Evolutionary conservation across 164 flowering plant genomes (phyloP).

Genomic region (Buxus sempervirens): DNA sequence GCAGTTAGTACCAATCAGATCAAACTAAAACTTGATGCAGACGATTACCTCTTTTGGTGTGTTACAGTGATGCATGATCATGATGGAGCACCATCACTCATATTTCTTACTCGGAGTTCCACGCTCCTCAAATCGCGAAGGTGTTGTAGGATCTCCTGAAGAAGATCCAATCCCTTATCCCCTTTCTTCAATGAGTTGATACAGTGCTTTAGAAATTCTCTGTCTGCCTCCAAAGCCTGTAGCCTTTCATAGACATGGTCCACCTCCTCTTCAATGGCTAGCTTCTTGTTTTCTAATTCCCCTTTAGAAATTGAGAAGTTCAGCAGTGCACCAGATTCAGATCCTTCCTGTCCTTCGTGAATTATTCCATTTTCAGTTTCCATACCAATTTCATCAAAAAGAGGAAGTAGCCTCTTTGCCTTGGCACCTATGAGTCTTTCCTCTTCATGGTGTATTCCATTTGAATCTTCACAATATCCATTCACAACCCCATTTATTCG

Average conservation of each 20-base stretch:
- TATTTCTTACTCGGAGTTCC: constrained; percentile 59
- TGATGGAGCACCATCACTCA: constrained; percentile 29
- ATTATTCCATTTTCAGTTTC: constrained; percentile 39
- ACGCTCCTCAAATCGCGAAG: constrained; percentile 69
- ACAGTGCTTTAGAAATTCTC: constrained; percentile 81
- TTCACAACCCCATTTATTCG: constrained; percentile 38
- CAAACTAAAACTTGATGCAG: neutral
- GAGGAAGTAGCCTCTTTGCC: constrained; percentile 76
- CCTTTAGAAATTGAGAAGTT: constrained; percentile 19
- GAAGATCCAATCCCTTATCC: constrained; percentile 81
- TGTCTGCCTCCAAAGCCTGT: constrained; percentile 85
- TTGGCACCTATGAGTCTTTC: constrained; percentile 36
- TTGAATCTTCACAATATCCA: constrained; percentile 39
- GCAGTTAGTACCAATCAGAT: too few species aligned
- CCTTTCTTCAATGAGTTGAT: constrained; percentile 82
- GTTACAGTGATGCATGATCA: constrained; percentile 11
- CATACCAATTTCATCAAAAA: constrained; percentile 52
- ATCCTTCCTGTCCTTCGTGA: constrained; percentile 33
- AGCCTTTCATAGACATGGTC: constrained; percentile 83
- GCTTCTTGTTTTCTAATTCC: constrained; percentile 33
- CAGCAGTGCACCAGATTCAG: constrained; percentile 27
- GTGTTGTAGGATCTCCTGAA: constrained; percentile 83
- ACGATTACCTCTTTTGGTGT: constrained; percentile 11
- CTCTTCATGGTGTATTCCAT: constrained; percentile 39
- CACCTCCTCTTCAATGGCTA: constrained; percentile 69